Evolutionary conservation across 2,329 filamentous ascomycete genomes (phyloP).

Genomic region (Mycosphaerella sp.): DNA sequence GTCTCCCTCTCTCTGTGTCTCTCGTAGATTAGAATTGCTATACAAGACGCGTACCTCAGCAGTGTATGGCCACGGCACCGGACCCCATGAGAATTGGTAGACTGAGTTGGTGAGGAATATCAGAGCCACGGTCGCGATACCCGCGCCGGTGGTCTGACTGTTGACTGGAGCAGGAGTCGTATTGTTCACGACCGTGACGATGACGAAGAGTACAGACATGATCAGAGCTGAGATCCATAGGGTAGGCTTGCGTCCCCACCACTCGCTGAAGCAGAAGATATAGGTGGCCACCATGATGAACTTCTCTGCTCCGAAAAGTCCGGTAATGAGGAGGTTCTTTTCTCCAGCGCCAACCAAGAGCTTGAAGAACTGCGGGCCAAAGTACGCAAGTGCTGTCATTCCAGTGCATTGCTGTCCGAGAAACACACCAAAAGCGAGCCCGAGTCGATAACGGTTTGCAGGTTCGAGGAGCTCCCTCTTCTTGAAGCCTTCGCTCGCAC

Average conservation of each 20-base stretch:
- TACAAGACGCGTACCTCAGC: slow-evolving; percentile 25
- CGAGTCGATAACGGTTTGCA: slow-evolving; percentile 42
- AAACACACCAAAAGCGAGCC: slow-evolving; percentile 46
- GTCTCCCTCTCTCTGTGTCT: too few relatives aligned
- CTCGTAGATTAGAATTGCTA: background rate
- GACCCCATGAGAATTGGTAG: slow-evolving; percentile 51
- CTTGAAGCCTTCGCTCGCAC: slow-evolving; percentile 35
- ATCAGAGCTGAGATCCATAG: slow-evolving; percentile 26
- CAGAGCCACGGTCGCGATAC: slow-evolving; percentile 49
- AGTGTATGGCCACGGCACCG: slow-evolving; percentile 47
- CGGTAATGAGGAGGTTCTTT: slow-evolving; percentile 46
- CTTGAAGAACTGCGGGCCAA: slow-evolving; percentile 51
- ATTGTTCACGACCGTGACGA: slow-evolving; percentile 33
- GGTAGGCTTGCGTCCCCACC: slow-evolving; percentile 38
- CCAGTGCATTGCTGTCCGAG: slow-evolving; percentile 51
- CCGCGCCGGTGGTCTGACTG: slow-evolving; percentile 33
- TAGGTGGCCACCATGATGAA: slow-evolving; percentile 45
- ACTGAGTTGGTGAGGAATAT: slow-evolving; percentile 52
- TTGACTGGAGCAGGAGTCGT: slow-evolving; percentile 25
- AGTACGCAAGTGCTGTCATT: slow-evolving; percentile 51
- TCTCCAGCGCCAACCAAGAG: slow-evolving; percentile 45
- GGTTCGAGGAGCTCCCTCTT: slow-evolving; percentile 41
- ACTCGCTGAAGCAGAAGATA: slow-evolving; percentile 48
- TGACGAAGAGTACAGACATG: slow-evolving; percentile 36
- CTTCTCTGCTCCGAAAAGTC: slow-evolving; percentile 51